phyloP scores from a whole-genome alignment of 2,329 filamentous ascomycete genomes.

The Cyphellophora europaea region DNA sequence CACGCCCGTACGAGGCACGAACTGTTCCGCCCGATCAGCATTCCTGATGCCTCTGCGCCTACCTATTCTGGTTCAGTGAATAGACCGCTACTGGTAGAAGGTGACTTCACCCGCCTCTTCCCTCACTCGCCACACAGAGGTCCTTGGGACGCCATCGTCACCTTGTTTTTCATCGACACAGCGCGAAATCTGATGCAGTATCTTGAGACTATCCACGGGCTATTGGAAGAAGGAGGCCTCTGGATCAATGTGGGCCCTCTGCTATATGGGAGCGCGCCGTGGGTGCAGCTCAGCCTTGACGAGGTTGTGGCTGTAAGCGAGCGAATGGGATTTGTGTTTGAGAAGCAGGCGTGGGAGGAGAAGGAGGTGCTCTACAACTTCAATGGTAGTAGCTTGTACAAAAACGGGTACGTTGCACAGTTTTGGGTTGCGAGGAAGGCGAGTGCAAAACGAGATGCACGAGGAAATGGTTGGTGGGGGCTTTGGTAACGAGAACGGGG shows the following conservation, averaged over 20 bases:
- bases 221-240: constrained; percentile 66
- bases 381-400: constrained; percentile 40
- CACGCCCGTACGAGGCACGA: too few relatives aligned
- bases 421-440: constrained; percentile 41
- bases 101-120: constrained; percentile 44
- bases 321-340: constrained; percentile 43
- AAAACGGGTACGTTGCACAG: constrained; percentile 46
- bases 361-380: constrained; percentile 45
- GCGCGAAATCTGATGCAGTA: constrained; percentile 88
- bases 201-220: constrained; percentile 69
- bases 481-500: too few relatives aligned
- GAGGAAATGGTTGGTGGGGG: too few relatives aligned
- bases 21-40: too few relatives aligned
- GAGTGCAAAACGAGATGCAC: too few relatives aligned
- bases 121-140: constrained; percentile 7
- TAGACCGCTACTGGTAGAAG: constrained; percentile 46
- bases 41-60: too few relatives aligned
- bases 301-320: constrained; percentile 42
- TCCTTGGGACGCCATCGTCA: constrained; percentile 69
- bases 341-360: constrained; percentile 31
- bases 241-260: constrained; percentile 86
- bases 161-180: constrained; percentile 94
- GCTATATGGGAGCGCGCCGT: constrained; percentile 54
- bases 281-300: constrained; percentile 47
- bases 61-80: too few relatives aligned